Evolutionary conservation across 2,329 filamentous ascomycete species (phyloP).

Genomic region (Xylariaceae sp.): DNA sequence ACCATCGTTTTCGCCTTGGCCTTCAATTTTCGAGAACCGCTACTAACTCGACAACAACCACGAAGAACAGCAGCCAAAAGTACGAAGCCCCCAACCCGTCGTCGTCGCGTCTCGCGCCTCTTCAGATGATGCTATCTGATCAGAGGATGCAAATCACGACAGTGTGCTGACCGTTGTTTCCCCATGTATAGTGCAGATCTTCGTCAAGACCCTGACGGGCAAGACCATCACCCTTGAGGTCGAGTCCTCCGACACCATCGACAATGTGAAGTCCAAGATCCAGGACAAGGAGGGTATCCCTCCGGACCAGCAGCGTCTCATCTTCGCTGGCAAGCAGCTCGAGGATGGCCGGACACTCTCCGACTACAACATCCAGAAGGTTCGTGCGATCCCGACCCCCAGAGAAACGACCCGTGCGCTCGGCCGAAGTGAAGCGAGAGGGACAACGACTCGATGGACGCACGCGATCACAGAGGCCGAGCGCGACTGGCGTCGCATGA

Average conservation of each 20-base stretch:
- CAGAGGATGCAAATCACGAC: not conserved
- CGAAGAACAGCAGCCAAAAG: conserved; percentile 25
- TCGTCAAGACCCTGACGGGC: conserved; percentile 99
- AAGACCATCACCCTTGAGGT: conserved; percentile 99
- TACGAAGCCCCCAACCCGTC: conserved; percentile 13
- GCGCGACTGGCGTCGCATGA: not conserved
- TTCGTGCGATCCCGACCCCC: conserved; percentile 40
- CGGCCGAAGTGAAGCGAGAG: not conserved
- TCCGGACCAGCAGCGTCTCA: conserved; percentile 96
- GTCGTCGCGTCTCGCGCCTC: not conserved
- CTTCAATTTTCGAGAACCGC: conserved; percentile 13
- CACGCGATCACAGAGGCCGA: not conserved
- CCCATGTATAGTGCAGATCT: conserved; percentile 76
- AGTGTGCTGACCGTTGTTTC: conserved; percentile 41
- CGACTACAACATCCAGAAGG: conserved; percentile 99
- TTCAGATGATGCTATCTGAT: not conserved
- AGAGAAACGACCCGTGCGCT: not conserved
- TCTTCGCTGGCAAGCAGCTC: conserved; percentile 98
- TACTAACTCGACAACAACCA: conserved; percentile 14
- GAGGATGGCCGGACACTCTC: conserved; percentile 95
- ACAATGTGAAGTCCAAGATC: conserved; percentile 99
- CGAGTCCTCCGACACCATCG: conserved; percentile 97
- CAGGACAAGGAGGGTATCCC: conserved; percentile 99
- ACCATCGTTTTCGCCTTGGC: conserved; percentile 14
- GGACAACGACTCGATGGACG: not conserved